These are phyloP conservation scores for Talaromyces sp. DNA, from an alignment of 2,329 filamentous ascomycete genomes.

Conservation along the genomic window DNA sequence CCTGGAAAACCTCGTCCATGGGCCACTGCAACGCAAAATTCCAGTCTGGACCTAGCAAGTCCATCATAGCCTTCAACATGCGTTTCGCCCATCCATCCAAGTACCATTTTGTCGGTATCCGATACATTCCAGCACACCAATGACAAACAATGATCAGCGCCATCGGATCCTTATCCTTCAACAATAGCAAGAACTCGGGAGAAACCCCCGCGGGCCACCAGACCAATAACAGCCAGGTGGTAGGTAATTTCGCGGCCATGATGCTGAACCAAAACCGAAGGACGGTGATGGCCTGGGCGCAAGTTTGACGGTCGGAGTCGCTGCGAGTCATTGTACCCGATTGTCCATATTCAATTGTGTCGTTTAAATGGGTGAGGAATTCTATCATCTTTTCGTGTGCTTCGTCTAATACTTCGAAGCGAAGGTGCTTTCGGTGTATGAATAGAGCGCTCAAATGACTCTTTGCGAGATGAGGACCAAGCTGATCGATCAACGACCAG, in stretches of 20 bases:
- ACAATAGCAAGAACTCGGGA: slow-evolving; percentile 11
- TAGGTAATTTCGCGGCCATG: slow-evolving; percentile 16
- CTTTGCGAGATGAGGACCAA: slow-evolving; percentile 12
- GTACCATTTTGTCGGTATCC: slow-evolving; percentile 12
- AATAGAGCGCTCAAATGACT: slow-evolving; percentile 14
- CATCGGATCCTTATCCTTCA: slow-evolving; percentile 15
- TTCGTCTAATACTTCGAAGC: slow-evolving; percentile 16
- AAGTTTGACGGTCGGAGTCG: slow-evolving; percentile 12
- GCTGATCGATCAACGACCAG: slow-evolving; percentile 19
- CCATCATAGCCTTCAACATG: slow-evolving; percentile 17
- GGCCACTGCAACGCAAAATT: slow-evolving; percentile 15
- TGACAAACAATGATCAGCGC: slow-evolving; percentile 16
- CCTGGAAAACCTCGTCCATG: slow-evolving; percentile 10
- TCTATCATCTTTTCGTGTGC: slow-evolving; percentile 7
- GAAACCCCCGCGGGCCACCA: slow-evolving; percentile 18
- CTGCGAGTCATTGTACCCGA: neutral
- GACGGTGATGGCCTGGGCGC: slow-evolving; percentile 17
- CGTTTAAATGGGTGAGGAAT: slow-evolving; percentile 9
- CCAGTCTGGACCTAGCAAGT: slow-evolving; percentile 15
- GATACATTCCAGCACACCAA: slow-evolving; percentile 17
- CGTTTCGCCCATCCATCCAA: slow-evolving; percentile 16
- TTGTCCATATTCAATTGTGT: slow-evolving; percentile 2
- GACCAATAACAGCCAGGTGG: slow-evolving; percentile 17
- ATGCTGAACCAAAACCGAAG: slow-evolving; percentile 18
- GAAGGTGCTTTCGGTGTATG: slow-evolving; percentile 15